phyloP scores from a whole-genome alignment of 345 rosid species.

The Lepidium aucheri region DNA sequence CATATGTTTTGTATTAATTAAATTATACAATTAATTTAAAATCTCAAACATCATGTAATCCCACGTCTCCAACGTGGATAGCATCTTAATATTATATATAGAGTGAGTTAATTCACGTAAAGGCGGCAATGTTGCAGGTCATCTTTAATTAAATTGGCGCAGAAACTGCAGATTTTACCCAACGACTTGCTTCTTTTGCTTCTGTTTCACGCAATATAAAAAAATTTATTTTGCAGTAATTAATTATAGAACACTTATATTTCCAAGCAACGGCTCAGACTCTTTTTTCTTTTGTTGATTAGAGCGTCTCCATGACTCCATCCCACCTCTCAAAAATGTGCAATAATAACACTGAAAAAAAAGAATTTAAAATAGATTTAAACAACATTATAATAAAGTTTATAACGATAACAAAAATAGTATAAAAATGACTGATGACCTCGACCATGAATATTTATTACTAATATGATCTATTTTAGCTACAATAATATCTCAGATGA shows the following conservation, averaged over 20 bases:
- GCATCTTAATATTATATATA: too few relatives aligned
- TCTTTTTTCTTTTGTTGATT: neutral
- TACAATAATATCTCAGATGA: too few relatives aligned
- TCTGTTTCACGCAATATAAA: constrained; percentile 20
- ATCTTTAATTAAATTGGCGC: constrained; percentile 26
- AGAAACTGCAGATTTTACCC: constrained; percentile 32
- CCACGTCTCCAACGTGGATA: too few relatives aligned
- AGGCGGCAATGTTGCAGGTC: constrained; percentile 29
- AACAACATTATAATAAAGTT: too few relatives aligned
- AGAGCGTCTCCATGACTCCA: neutral
- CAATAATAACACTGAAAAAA: neutral
- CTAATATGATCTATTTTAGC: too few relatives aligned
- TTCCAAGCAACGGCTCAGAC: neutral
- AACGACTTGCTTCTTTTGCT: constrained; percentile 20
- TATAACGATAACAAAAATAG: too few relatives aligned
- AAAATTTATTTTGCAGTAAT: neutral
- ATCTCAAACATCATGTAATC: too few relatives aligned
- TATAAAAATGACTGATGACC: too few relatives aligned
- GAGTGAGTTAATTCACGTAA: constrained; percentile 16
- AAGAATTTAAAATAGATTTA: too few relatives aligned
- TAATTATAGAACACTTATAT: neutral
- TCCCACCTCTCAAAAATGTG: neutral
- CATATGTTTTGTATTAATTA: too few relatives aligned
- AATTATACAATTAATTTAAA: too few relatives aligned
- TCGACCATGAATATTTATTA: too few relatives aligned